These are phyloP conservation scores for Metarhizium rileyi DNA, from an alignment of 2,329 filamentous ascomycete genomes.

Conservation along the genomic window DNA sequence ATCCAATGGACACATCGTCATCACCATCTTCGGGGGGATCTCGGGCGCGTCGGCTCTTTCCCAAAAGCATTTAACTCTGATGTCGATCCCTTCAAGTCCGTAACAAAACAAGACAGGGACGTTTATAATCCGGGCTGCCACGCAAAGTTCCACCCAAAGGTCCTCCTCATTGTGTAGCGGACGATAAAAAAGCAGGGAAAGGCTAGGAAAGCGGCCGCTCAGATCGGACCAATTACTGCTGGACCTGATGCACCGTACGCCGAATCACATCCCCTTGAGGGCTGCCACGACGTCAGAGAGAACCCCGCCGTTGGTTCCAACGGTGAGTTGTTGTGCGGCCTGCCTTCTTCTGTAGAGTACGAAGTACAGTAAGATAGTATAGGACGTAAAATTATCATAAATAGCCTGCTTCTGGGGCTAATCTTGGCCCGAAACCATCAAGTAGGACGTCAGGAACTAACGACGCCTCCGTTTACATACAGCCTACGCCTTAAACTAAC, in stretches of 20 bases:
- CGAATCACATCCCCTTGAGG: background rate
- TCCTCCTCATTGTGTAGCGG: background rate
- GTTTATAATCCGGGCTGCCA: background rate
- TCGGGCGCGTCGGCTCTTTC: too few relatives aligned
- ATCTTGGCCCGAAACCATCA: background rate
- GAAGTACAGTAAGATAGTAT: background rate
- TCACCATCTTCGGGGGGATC: background rate
- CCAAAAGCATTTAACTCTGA: background rate
- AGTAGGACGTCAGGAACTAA: too few relatives aligned
- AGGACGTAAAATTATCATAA: background rate
- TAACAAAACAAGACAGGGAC: background rate
- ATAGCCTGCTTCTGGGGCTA: background rate
- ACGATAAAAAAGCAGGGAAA: background rate
- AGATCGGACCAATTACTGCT: background rate
- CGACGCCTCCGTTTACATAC: too few relatives aligned
- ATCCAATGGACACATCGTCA: slow-evolving; percentile 2
- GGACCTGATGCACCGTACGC: background rate
- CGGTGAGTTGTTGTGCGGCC: background rate
- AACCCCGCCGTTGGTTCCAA: slow-evolving; percentile 2
- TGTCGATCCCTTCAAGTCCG: background rate
- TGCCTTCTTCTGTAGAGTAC: background rate
- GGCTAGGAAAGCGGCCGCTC: background rate
- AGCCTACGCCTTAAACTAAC: too few relatives aligned
- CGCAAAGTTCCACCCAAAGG: background rate
- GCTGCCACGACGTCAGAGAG: slow-evolving; percentile 5